Conservation (phyloP, 2,329 filamentous ascomycete genomes). For the Helminthosporium solani region DNA sequence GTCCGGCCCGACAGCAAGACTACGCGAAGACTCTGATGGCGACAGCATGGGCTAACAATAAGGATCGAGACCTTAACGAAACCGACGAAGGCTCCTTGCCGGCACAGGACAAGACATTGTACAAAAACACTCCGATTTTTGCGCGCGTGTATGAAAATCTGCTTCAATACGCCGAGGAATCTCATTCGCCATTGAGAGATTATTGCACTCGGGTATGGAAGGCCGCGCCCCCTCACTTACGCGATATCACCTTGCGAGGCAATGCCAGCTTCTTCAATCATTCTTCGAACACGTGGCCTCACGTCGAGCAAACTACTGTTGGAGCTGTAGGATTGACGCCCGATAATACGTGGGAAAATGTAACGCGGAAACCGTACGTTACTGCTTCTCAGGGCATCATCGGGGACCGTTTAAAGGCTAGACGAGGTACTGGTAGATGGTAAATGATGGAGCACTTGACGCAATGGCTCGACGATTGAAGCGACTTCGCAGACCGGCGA, state of each 20-base stretch:
- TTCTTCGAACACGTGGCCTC: not conserved
- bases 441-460: not conserved
- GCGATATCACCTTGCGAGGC: constrained; percentile 40
- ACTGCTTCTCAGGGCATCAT: not conserved
- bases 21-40: constrained; percentile 25
- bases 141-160: constrained; percentile 48
- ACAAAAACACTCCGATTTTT: constrained; percentile 39
- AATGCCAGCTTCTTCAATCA: constrained; percentile 43
- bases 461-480: not conserved
- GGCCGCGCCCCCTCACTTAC: constrained; percentile 39
- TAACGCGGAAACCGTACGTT: not conserved
- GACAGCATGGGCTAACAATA: constrained; percentile 15
- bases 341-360: not conserved
- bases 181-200: constrained; percentile 24
- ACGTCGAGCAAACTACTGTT: not conserved
- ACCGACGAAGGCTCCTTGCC: constrained; percentile 12
- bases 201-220: constrained; percentile 45
- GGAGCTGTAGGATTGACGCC: not conserved
- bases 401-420: not conserved
- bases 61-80: constrained; percentile 10
- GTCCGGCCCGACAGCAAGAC: constrained; percentile 27
- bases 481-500: too few species aligned
- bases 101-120: constrained; percentile 4
- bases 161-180: constrained; percentile 42
- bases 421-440: not conserved